Conservation (phyloP, 139 green algal species). For the Volvox africanus region DNA sequence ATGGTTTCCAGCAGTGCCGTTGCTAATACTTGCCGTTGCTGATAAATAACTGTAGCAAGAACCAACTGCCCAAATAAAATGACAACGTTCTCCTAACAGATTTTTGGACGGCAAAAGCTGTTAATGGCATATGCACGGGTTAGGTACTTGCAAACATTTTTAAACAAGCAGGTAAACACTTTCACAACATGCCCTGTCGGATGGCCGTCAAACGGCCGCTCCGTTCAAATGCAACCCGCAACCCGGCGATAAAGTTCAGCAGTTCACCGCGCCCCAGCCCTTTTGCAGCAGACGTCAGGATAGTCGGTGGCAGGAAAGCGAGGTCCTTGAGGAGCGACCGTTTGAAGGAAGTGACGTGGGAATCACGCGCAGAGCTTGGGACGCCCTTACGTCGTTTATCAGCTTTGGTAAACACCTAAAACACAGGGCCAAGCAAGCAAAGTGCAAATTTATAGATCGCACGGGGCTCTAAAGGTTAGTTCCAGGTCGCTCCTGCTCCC, state of each 20-base stretch:
- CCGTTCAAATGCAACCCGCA: constrained; percentile 61
- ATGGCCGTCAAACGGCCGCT: constrained; percentile 35
- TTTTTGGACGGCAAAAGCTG: no score
- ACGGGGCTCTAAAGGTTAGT: no score
- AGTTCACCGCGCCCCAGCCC: constrained; percentile 71
- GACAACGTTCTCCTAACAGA: no score
- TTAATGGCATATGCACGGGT: no score
- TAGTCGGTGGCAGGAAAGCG: constrained; percentile 65
- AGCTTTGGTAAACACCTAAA: constrained; percentile 58
- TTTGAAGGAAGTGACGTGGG: constrained; percentile 77
- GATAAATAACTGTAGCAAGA: no score
- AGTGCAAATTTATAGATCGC: no score
- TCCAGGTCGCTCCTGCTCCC: no score
- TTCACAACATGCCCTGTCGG: constrained; percentile 22
- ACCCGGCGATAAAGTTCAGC: constrained; percentile 70
- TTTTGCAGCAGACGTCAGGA: constrained; percentile 64
- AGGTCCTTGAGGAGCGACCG: constrained; percentile 55
- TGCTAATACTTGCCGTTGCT: no score
- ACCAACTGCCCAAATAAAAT: no score
- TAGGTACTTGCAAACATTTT: no score
- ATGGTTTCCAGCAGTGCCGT: no score
- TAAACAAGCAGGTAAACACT: no score
- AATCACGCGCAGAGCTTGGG: not conserved
- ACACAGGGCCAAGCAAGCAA: not conserved
- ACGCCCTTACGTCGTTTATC: constrained; percentile 84